These are phyloP conservation scores for Penicillium sp. DNA, from an alignment of 2,329 filamentous ascomycete species.

Conservation along the genomic window DNA sequence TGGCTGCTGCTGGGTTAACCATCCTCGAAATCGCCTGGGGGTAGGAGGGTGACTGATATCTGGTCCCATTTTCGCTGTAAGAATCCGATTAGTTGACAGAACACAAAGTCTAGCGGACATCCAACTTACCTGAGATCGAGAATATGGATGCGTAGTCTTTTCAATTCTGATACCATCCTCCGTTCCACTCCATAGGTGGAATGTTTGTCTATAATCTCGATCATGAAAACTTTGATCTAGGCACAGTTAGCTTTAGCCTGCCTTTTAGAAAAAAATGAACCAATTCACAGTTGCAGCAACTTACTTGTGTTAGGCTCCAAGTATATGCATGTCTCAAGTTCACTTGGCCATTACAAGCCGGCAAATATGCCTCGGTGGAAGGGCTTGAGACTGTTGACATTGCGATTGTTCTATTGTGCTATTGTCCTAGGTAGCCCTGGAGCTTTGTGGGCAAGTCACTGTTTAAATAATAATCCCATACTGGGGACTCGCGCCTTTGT, in stretches of 20 bases:
- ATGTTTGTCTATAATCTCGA: background rate
- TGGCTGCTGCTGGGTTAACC: background rate
- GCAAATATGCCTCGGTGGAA: background rate
- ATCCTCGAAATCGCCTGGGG: background rate
- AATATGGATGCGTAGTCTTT: background rate
- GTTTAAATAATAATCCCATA: background rate
- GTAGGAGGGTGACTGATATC: background rate
- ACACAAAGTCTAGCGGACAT: background rate
- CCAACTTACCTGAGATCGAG: background rate
- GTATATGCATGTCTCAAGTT: background rate
- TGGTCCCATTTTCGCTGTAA: background rate
- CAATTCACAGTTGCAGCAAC: background rate
- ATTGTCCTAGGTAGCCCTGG: background rate
- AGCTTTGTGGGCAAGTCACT: background rate
- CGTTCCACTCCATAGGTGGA: background rate
- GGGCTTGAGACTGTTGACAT: background rate
- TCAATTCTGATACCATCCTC: background rate
- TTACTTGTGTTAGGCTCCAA: background rate
- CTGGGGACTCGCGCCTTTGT: background rate
- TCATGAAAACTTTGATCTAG: background rate
- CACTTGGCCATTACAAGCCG: background rate
- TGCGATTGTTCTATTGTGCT: background rate
- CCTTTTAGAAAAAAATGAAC: background rate
- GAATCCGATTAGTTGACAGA: background rate
- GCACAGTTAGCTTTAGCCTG: background rate